Evolutionary conservation across 129 eudicot species (phyloP), one percentile per base, ranked within the genome.

Genomic region (Flaveria bidentis): DNA sequence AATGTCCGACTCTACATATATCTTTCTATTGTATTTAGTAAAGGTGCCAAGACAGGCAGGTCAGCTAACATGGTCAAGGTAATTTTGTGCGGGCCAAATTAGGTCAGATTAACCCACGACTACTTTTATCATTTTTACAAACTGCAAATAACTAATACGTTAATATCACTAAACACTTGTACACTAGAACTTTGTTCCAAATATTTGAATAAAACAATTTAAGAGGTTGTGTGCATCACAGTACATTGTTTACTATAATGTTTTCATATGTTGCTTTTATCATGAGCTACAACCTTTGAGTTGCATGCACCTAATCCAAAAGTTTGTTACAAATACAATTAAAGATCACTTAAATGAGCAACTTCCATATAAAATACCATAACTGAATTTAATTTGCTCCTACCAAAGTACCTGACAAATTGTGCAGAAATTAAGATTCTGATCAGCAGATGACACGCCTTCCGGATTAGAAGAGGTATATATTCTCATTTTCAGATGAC

Each of bases 351-450:
- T 6, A 36, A 36, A 36, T 6, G 41, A 76, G 42, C 0, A 3
- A 30, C 22, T 30, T 75, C 25, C 52, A 64, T 28, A 13, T 20
- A 65, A 14, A 63, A 63, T 1, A 62, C 8, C 10, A 30, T 30
- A 14, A 49, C 9, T 17, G 36, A 50, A 50, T 36, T 20, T 52
- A 4, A 53, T 12, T 22, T 26, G 69, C 8, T 42, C 14, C 33
- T 10, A n/a, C 15, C 9, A 30, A 39, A 57, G 39, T 85, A 86
- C 96, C 96, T 87, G 93, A 82, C 99, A 95, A 75, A 95, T 80
- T 65, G 87, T 91, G 71, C 99, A 95, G 52, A 84, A 82, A 67
- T 82, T 82, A 57, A 69, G 67, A 65, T 81, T 81, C 76, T 81
- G 96, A 79, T 89, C 85, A 13, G 23, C 45, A 69, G 77, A 69